Evolutionary conservation across 148 eudicot species (phyloP).

Genomic region (Arctostaphylos glauca): DNA sequence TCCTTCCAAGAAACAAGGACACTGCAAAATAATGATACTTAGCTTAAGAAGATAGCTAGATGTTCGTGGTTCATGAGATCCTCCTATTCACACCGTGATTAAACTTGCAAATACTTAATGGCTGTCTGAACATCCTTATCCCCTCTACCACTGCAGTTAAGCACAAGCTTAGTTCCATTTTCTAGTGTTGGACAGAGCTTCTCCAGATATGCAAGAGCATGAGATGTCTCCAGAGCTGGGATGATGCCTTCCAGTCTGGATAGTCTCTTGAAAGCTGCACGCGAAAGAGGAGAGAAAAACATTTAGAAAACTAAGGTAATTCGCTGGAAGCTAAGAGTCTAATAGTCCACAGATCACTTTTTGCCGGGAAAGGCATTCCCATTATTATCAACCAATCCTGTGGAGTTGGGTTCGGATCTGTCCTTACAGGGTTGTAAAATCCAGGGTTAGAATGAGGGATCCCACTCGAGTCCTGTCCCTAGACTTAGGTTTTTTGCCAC

Average conservation of each 20-base stretch:
- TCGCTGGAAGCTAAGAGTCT: too few species aligned
- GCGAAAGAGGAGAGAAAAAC: not conserved
- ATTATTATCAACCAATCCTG: too few species aligned
- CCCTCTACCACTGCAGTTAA: slow-evolving; percentile 97
- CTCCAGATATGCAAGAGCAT: slow-evolving; percentile 88
- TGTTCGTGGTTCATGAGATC: not conserved
- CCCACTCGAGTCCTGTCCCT: too few species aligned
- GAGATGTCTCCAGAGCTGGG: slow-evolving; percentile 97
- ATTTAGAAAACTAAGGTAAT: not conserved
- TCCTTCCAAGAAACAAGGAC: not conserved
- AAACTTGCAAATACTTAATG: slow-evolving; percentile 66
- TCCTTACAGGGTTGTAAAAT: too few species aligned
- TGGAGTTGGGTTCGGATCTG: too few species aligned
- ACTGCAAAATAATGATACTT: not conserved
- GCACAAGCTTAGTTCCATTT: slow-evolving; percentile 73
- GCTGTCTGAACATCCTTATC: slow-evolving; percentile 95
- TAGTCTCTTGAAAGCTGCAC: slow-evolving; percentile 83
- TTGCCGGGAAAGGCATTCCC: too few species aligned
- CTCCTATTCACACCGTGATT: slow-evolving; percentile 11
- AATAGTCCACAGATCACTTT: too few species aligned
- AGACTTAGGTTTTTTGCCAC: too few species aligned
- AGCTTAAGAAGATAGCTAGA: not conserved
- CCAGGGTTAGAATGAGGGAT: too few species aligned
- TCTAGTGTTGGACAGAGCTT: slow-evolving; percentile 79
- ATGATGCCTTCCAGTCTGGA: slow-evolving; percentile 93